Evolutionary conservation across 352 stramenopile genomes (phyloP), one percentile per base, ranked within the genome.

Genomic region (Pilasporangium apinafurcum): DNA sequence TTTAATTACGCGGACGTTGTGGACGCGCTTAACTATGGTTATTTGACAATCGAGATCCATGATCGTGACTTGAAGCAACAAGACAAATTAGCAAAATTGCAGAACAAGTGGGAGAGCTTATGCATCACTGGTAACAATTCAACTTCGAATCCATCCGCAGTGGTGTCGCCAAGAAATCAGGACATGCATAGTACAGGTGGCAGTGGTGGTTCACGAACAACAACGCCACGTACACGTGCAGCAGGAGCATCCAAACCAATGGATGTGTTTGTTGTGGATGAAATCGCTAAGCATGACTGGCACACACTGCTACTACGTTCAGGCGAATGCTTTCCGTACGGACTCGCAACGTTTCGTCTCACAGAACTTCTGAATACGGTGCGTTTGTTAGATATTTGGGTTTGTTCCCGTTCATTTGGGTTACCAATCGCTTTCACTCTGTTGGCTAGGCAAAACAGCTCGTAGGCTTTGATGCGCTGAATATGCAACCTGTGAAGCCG

Each of bases 31-130:
- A 49, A 70, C 14, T 61, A 54, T 17, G 46, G 50, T 0, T 13
- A 53, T 1, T 33, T 93, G 9, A 40, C 48, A 0, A 45, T 93
- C 7, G 74, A 86, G 44, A 33, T 93, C 20, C 78, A 81, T 28
- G 81, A 91, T 41, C 76, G 81, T 42, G 81, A 93, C 40, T 52
- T 83, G 2, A 44, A 62, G 22, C 54, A 86, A 25, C 33, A 52
- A 4, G 41, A 53, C 4, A 55, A 49, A 17, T 21, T 88, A 18
- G n/a, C 45, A 13, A 59, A 52, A 8, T 57, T 83, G 7, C 56
- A 70, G 17, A 25, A 49, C 10, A 87, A 86, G 44, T 91, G 78
- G 78, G 78, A 91, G 36, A 51, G 48, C 13, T 49, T 84, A 17
- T 52, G 71, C 37, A 49, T 62, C 0, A 67, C 64, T 8, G 68